These are phyloP conservation scores for Bryoerythrophyllum caledonicum DNA, from an alignment of 225 moss, liverwort and hornwort species.

Conservation along the genomic window DNA sequence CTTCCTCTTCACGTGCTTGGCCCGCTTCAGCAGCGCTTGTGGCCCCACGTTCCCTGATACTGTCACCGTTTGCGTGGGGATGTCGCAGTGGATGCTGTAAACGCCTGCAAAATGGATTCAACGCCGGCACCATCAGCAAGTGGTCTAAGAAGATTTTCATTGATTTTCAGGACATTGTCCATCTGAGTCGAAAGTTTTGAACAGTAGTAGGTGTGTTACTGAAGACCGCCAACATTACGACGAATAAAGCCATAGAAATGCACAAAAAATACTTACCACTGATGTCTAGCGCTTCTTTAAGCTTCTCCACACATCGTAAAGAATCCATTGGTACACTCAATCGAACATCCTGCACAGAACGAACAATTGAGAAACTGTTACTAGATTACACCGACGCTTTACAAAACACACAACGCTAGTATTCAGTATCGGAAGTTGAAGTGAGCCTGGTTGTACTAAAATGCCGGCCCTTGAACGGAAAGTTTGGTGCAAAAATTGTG, in stretches of 20 bases:
- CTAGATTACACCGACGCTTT: background rate
- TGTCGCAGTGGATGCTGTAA: slow-evolving; percentile 39
- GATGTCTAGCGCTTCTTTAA: slow-evolving; percentile 49
- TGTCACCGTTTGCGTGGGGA: slow-evolving; percentile 42
- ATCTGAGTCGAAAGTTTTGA: no score
- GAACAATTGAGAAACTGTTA: background rate
- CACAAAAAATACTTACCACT: slow-evolving; percentile 21
- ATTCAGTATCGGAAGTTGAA: background rate
- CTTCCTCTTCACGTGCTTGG: slow-evolving; percentile 48
- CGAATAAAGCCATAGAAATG: no score
- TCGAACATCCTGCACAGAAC: slow-evolving; percentile 37
- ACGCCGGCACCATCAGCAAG: background rate
- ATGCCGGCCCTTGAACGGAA: background rate
- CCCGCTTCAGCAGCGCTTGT: slow-evolving; percentile 42
- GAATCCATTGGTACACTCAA: slow-evolving; percentile 57
- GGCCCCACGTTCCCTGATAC: slow-evolving; percentile 46
- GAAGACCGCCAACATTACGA: no score
- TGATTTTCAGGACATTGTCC: no score
- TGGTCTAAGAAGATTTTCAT: background rate
- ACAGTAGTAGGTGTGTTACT: no score
- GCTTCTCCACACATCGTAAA: slow-evolving; percentile 47
- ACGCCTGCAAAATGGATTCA: slow-evolving; percentile 36
- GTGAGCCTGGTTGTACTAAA: no score
- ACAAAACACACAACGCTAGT: background rate
- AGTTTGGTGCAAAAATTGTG: background rate